Conservation (phyloP, 306 rosid genomes). For the Vigna trinervia region DNA sequence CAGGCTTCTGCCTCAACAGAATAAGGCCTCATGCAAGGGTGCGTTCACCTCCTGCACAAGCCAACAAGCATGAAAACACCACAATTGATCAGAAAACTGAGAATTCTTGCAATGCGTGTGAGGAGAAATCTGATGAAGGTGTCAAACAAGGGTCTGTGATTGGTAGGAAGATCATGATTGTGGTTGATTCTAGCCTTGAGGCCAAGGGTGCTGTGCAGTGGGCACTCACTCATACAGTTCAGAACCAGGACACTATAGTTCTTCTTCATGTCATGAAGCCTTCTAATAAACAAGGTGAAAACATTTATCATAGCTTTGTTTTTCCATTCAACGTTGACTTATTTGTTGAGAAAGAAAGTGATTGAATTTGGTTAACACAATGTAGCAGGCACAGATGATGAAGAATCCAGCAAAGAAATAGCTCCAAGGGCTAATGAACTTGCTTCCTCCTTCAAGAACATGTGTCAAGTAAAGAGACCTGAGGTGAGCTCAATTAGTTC, state of each 20-base stretch:
- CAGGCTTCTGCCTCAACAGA: slow-evolving; percentile 84
- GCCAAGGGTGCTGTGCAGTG: slow-evolving; percentile 88
- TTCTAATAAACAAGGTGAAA: slow-evolving; percentile 64
- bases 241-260: slow-evolving; percentile 72
- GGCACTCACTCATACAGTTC: slow-evolving; percentile 90
- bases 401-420: slow-evolving; percentile 57
- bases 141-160: slow-evolving; percentile 50
- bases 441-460: slow-evolving; percentile 65
- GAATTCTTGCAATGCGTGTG: slow-evolving; percentile 35
- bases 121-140: slow-evolving; percentile 48
- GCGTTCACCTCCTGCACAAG: slow-evolving; percentile 71
- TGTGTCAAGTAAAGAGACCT: slow-evolving; percentile 76
- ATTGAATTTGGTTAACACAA: background rate
- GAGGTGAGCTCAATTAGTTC: slow-evolving; percentile 61
- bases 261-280: slow-evolving; percentile 81
- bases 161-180: slow-evolving; percentile 86
- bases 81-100: slow-evolving; percentile 42
- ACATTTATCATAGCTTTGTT: background rate
- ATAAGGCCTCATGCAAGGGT: slow-evolving; percentile 87
- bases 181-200: slow-evolving; percentile 88
- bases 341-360: slow-evolving; percentile 18
- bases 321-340: background rate
- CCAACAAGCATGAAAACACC: slow-evolving; percentile 53
- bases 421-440: slow-evolving; percentile 72
- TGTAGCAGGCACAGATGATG: slow-evolving; percentile 55